These are phyloP conservation scores for Alternaria solani DNA, from an alignment of 2,329 filamentous ascomycete species.

Conservation along the genomic window DNA sequence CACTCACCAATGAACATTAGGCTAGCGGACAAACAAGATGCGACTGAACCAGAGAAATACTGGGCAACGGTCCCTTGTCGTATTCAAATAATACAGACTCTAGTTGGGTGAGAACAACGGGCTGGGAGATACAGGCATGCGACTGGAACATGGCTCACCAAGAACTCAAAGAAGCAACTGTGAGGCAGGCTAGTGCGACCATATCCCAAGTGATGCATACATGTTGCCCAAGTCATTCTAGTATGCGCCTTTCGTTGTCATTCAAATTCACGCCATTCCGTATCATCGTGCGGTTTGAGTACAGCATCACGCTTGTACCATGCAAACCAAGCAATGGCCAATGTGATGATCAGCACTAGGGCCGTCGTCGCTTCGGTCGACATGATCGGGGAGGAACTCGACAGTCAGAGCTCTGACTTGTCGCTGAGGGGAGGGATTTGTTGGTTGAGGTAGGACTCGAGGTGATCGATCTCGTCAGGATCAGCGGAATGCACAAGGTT, in stretches of 20 bases:
- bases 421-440: constrained; percentile 60
- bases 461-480: constrained; percentile 79
- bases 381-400: constrained; percentile 1
- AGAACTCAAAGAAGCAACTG: not conserved
- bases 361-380: constrained; percentile 28
- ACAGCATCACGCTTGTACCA: constrained; percentile 30
- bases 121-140: not conserved
- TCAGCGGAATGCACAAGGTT: constrained; percentile 79
- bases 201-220: not conserved
- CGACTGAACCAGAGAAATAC: not conserved
- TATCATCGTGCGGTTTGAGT: not conserved
- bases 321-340: constrained; percentile 37
- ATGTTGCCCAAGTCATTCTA: not conserved
- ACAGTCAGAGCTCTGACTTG: constrained; percentile 45
- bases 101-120: not conserved
- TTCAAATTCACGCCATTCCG: not conserved
- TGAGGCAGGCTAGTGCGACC: not conserved
- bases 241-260: not conserved
- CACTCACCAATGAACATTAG: not conserved
- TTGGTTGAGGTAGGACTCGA: constrained; percentile 70
- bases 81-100: not conserved
- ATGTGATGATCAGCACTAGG: constrained; percentile 34
- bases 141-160: not conserved
- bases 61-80: not conserved
- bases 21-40: not conserved